Conservation (phyloP, 345 rosid genomes). For the Eucalyptus virginea region DNA sequence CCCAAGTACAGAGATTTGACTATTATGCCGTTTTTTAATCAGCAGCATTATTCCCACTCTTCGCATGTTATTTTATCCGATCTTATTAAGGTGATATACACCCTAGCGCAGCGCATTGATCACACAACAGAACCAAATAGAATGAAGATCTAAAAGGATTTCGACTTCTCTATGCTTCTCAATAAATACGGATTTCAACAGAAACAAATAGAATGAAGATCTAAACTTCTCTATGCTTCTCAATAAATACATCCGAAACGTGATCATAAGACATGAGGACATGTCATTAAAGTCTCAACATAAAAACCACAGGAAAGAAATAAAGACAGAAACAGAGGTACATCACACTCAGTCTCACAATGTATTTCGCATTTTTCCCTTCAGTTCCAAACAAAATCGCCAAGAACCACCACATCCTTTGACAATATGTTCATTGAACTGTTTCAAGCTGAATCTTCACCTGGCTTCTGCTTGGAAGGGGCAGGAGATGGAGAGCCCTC, state of each 20-base stretch:
- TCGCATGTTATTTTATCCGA: neutral
- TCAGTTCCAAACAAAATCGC: neutral
- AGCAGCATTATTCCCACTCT: neutral
- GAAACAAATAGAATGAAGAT: neutral
- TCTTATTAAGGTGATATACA: neutral
- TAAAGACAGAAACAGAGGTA: neutral
- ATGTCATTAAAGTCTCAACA: neutral
- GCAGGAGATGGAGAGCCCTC: conserved; percentile 63
- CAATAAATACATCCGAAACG: neutral
- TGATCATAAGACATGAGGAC: neutral
- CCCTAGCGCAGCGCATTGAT: neutral
- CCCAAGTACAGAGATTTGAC: neutral
- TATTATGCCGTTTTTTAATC: neutral
- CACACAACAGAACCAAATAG: neutral
- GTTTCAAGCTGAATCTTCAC: conserved; percentile 15
- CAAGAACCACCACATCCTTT: neutral
- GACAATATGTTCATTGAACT: neutral
- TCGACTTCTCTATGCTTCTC: neutral
- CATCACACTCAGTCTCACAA: neutral
- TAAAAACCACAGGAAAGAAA: neutral
- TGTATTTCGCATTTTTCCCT: neutral
- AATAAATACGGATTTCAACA: neutral
- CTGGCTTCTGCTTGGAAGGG: conserved; percentile 27
- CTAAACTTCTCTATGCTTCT: neutral
- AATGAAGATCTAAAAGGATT: neutral